phyloP scores from a whole-genome alignment of 192 early-diverging fungal genomes.

The Bifiguratus adelaidae region DNA sequence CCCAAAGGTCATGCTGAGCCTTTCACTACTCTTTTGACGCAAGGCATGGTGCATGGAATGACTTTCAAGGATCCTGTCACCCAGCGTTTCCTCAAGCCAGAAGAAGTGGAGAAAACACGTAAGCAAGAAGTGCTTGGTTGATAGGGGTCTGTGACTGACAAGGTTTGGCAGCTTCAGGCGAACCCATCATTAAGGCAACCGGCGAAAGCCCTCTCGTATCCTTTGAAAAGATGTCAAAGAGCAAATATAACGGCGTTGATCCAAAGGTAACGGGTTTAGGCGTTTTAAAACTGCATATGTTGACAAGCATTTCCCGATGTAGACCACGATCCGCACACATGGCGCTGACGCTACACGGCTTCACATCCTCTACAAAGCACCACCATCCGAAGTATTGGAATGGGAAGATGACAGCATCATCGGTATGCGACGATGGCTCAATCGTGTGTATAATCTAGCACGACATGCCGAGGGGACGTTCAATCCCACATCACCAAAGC shows the following conservation, averaged over 20 bases:
- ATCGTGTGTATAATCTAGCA: conserved; percentile 30
- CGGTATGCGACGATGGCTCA: conserved; percentile 85
- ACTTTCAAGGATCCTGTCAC: conserved; percentile 71
- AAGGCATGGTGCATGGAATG: conserved; percentile 91
- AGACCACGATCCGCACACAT: conserved; percentile 43
- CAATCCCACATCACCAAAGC: neutral
- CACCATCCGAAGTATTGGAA: conserved; percentile 77
- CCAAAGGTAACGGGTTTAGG: conserved; percentile 39
- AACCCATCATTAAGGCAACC: conserved; percentile 49
- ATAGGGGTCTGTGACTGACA: neutral
- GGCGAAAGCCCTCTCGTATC: conserved; percentile 42
- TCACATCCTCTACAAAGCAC: conserved; percentile 79
- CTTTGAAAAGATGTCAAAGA: conserved; percentile 97
- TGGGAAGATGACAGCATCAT: conserved; percentile 90
- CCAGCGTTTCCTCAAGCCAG: conserved; percentile 62
- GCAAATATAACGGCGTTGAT: conserved; percentile 91
- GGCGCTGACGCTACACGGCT: conserved; percentile 82
- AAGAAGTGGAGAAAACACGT: conserved; percentile 56
- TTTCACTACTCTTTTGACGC: conserved; percentile 74
- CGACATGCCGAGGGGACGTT: neutral
- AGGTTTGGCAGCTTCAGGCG: conserved; percentile 15
- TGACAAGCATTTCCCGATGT: neutral
- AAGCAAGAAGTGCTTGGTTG: neutral
- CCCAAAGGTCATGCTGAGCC: conserved; percentile 59
- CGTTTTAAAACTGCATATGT: neutral